Base-by-base conservation (phyloP, 2,329 filamentous ascomycete genomes). In the Beauveria asiatica region DNA sequence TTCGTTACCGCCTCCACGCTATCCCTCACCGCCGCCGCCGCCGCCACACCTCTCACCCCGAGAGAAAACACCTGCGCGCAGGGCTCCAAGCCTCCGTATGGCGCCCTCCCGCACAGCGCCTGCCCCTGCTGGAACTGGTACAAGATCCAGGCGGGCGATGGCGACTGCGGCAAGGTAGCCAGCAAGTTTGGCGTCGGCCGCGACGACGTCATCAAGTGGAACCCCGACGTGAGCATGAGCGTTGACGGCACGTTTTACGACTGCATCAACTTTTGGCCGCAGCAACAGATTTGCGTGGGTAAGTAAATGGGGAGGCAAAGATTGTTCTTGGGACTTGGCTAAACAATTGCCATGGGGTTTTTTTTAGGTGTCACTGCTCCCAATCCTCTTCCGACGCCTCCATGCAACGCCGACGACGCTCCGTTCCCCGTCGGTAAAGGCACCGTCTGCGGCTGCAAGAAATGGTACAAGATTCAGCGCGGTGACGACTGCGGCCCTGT, bases 81-180 rank as follows among this genome's bases (percentile, higher is more conserved):
- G 27, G 59, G 59, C 52, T 30, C 51, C 13, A 46, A 50, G 45
- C 52, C 45, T 9, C 59, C 59, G 0, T 50, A 61, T 19, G 59
- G 59, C 17, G 59, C 59, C 5, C 46, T 52, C 23, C 51, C 59
- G 5, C 13, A 61, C 51, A 61, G 52, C 17, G 59, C 46, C n/a
- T 61, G 59, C 37, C 59, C 59, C 2, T 61, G 59, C 52, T 61
- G 59, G 59, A 37, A 9, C 45, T 61, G 59, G 59, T 51, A 61
- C 59, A 27, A 61, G 59, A 51, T 61, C 16, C 59, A 51, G 37
- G 39, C 17, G 3, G 59, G 59, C 25, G 52, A 61, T 9, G 30
- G 30, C 42, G 59, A 57, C 52, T 61, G 59, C 52, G 59, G 59
- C 52, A 55, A 37, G 11, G 19, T 61, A 3, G 59, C 59, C 17